A percentile compares a stretch with the other conserved stretches of the same genome.
Evolutionary conservation across 352 stramenopile genomes (phyloP).

Genomic region (Chrysophaeum taylorii): DNA sequence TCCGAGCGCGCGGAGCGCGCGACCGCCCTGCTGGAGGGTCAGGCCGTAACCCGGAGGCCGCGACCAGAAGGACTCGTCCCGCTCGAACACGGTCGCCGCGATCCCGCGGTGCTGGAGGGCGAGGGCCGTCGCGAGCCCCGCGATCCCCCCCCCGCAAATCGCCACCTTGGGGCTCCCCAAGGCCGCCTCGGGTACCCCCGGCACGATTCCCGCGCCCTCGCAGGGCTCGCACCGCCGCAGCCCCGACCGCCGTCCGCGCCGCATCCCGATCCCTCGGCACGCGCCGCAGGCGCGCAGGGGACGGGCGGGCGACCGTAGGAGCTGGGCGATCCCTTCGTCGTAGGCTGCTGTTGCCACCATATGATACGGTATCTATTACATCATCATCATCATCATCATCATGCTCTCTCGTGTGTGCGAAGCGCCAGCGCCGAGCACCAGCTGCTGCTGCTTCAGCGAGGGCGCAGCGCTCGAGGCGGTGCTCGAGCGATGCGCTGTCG

Average conservation of each 20-base stretch:
- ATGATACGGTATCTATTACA: too few species aligned
- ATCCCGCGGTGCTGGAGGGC: constrained; percentile 50
- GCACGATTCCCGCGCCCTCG: neutral
- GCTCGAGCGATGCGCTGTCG: too few species aligned
- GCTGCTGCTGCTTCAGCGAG: too few species aligned
- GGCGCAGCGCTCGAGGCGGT: too few species aligned
- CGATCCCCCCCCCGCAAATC: constrained; percentile 56
- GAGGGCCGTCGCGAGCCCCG: constrained; percentile 46
- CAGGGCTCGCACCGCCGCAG: neutral
- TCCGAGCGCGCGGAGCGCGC: constrained; percentile 38
- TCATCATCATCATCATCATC: too few species aligned
- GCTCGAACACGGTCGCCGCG: constrained; percentile 45
- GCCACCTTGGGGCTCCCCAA: constrained; percentile 30
- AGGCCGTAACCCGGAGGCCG: constrained; percentile 57
- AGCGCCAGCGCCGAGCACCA: too few species aligned
- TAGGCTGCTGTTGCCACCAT: too few species aligned
- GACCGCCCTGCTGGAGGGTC: constrained; percentile 59
- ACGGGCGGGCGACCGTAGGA: too few species aligned
- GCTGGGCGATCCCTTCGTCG: too few species aligned
- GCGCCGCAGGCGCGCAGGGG: too few species aligned
- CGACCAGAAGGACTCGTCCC: constrained; percentile 44
- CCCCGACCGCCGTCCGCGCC: neutral
- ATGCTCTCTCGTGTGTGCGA: too few species aligned
- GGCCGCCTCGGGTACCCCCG: neutral
- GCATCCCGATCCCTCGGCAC: neutral